Evolutionary conservation across 2,329 filamentous ascomycete species (phyloP).

Genomic region (Pseudocercospora ulei): DNA sequence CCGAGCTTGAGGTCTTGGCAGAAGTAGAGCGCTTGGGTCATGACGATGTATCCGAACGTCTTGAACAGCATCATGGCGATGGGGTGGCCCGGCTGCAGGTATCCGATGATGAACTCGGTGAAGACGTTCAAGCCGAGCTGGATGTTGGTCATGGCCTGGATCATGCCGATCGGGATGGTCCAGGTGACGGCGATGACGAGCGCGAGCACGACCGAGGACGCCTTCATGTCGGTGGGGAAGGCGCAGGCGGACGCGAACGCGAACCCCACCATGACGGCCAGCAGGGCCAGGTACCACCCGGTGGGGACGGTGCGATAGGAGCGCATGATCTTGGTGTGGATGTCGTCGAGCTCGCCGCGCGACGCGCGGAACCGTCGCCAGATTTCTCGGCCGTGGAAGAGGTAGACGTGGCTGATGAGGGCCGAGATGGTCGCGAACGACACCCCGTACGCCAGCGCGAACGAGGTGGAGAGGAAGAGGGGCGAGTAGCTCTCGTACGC

Average conservation of each 20-base stretch:
- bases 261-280: slow-evolving; percentile 22
- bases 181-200: slow-evolving; percentile 67
- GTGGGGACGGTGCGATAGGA: slow-evolving; percentile 72
- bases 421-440: slow-evolving; percentile 76
- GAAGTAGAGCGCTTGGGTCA: slow-evolving; percentile 39
- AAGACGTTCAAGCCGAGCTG: slow-evolving; percentile 26
- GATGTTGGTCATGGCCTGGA: slow-evolving; percentile 78
- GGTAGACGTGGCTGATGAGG: slow-evolving; percentile 67
- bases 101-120: slow-evolving; percentile 23
- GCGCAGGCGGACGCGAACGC: slow-evolving; percentile 28
- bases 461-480: slow-evolving; percentile 77
- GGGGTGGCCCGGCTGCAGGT: slow-evolving; percentile 28
- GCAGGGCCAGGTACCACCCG: slow-evolving; percentile 54
- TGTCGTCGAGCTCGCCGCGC: slow-evolving; percentile 51
- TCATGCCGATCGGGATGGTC: slow-evolving; percentile 83
- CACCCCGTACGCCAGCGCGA: slow-evolving; percentile 73
- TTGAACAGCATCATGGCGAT: slow-evolving; percentile 38
- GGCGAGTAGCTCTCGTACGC: slow-evolving; percentile 71
- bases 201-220: slow-evolving; percentile 73
- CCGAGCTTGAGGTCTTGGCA: slow-evolving; percentile 38
- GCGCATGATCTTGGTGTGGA: slow-evolving; percentile 75
- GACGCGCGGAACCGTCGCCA: slow-evolving; percentile 60
- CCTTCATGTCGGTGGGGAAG: slow-evolving; percentile 71
- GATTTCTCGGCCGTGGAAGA: slow-evolving; percentile 80
- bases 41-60: slow-evolving; percentile 35